Conservation (phyloP, 2,329 filamentous ascomycete genomes). For the Parastagonospora nodorum region DNA sequence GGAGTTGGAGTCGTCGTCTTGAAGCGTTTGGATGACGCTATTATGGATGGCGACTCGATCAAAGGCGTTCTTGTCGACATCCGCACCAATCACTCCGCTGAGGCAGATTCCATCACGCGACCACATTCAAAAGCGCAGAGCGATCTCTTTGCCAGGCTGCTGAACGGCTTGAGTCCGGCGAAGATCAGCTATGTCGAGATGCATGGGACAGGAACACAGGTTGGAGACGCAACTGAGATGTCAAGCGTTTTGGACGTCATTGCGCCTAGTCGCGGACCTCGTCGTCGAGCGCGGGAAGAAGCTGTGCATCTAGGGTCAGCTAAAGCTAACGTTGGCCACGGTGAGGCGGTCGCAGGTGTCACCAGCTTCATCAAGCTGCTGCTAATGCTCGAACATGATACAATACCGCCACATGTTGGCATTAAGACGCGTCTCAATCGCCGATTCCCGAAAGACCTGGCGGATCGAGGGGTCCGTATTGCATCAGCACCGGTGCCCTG, state of each 20-base stretch:
- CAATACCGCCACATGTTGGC: slow-evolving; percentile 65
- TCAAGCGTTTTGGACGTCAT: slow-evolving; percentile 17
- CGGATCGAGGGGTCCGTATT: slow-evolving; percentile 64
- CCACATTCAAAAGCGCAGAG: slow-evolving; percentile 26
- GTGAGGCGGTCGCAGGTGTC: slow-evolving; percentile 40
- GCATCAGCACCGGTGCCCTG: slow-evolving; percentile 57
- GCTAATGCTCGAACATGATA: slow-evolving; percentile 39
- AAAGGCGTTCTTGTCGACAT: slow-evolving; percentile 36
- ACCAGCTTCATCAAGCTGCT: slow-evolving; percentile 40
- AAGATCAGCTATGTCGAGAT: slow-evolving; percentile 32
- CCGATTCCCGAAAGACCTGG: slow-evolving; percentile 64
- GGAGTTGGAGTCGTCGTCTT: slow-evolving; percentile 35
- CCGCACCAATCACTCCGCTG: slow-evolving; percentile 50
- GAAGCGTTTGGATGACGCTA: slow-evolving; percentile 42
- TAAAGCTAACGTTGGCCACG: slow-evolving; percentile 44
- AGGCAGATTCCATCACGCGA: slow-evolving; percentile 30
- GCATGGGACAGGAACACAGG: slow-evolving; percentile 39
- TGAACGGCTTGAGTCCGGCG: slow-evolving; percentile 44
- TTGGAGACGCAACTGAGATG: slow-evolving; percentile 30
- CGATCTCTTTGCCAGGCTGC: slow-evolving; percentile 11
- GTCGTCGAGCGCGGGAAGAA: slow-evolving; percentile 1
- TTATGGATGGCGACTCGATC: slow-evolving; percentile 43
- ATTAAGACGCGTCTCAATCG: slow-evolving; percentile 69
- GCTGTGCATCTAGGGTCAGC: slow-evolving; percentile 31
- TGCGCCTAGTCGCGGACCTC: slow-evolving; percentile 9